phyloP scores from a whole-genome alignment of 2,329 filamentous ascomycete genomes.

The Sporothrix dimorphospora region DNA sequence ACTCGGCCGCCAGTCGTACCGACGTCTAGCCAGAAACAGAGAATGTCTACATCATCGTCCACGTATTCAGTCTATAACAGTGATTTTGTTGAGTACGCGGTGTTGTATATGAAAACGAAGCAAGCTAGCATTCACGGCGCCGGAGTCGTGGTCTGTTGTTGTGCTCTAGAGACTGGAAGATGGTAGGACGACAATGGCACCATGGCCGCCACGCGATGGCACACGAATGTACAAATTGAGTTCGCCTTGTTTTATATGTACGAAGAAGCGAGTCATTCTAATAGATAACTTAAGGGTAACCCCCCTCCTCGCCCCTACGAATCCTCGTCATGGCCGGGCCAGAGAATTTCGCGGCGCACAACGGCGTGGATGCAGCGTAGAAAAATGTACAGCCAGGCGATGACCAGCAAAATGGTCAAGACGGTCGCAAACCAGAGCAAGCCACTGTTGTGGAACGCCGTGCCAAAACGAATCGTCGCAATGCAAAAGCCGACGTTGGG shows the following conservation, averaged over 20 bases:
- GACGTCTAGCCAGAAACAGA: too few relatives aligned
- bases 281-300: too few relatives aligned
- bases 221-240: too few relatives aligned
- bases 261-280: too few relatives aligned
- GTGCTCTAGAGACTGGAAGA: background rate
- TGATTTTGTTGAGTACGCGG: background rate
- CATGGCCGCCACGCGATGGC: too few relatives aligned
- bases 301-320: too few relatives aligned
- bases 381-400: constrained; percentile 59
- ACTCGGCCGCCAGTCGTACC: too few relatives aligned
- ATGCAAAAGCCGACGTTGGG: constrained; percentile 67
- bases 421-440: too few relatives aligned
- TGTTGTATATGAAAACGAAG: constrained; percentile 6
- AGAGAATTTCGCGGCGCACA: constrained; percentile 55
- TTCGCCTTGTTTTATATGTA: too few relatives aligned
- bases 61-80: constrained; percentile 8
- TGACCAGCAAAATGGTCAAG: constrained; percentile 36
- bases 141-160: background rate
- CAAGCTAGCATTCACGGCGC: too few relatives aligned
- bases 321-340: constrained; percentile 49
- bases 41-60: constrained; percentile 12
- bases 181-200: too few relatives aligned
- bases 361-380: constrained; percentile 55
- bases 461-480: constrained; percentile 60
- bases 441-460: constrained; percentile 44